Base-by-base conservation (phyloP, 176 grass and related monocot species). In the Aegilops longissima region DNA sequence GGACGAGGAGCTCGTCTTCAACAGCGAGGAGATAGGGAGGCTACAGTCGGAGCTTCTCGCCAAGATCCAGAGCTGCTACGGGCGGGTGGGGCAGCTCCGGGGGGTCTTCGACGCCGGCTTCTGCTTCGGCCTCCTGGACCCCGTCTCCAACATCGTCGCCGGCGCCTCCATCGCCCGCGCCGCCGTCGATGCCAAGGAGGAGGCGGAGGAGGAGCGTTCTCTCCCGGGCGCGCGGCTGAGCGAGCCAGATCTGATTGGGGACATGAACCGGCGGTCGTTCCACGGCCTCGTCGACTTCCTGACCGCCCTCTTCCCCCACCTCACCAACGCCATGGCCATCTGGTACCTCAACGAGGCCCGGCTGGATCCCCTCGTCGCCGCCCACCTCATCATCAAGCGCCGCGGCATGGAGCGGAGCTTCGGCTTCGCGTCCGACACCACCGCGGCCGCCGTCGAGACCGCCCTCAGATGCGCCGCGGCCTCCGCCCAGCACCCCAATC, bases 401-500 rank as follows among this genome's bases (percentile, higher is more conserved):
- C 83, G 61, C 29, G 18, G 82, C 0, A 33, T 73, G 73, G 23
- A 49, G 38, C 9, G 5, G 1, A 58, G 30, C 7, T 66, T 66
- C 20, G 27, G 24, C 2, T 70, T 73, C 6, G 21, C n/a, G 12
- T 73, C 76, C 1, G 40, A 20, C 29, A 17, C 40, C 42, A 51
- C 73, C 29, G 5, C 1, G 20, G 73, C 42, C 4, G 72, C 73
- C 1, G 13, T 77, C n/a, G 62, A 78, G 5, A 51, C 45, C 1
- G 83, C 83, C n/a, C 45, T 85, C 6, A 18, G 84, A 5, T 85
- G 62, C 2, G 31, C 84, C 6, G 74, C 63, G 2, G 63, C 21
- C 5, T 16, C 63, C 5, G n/a, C 74, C 5, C 8, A 5, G 8
- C 73, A 78, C 44, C 73, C 73, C 5, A 23, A 78, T 1, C 73